Evolutionary conservation across 1,139 yeast genomes (phyloP).

Genomic region (Sugiyamaella grinbergsii): DNA sequence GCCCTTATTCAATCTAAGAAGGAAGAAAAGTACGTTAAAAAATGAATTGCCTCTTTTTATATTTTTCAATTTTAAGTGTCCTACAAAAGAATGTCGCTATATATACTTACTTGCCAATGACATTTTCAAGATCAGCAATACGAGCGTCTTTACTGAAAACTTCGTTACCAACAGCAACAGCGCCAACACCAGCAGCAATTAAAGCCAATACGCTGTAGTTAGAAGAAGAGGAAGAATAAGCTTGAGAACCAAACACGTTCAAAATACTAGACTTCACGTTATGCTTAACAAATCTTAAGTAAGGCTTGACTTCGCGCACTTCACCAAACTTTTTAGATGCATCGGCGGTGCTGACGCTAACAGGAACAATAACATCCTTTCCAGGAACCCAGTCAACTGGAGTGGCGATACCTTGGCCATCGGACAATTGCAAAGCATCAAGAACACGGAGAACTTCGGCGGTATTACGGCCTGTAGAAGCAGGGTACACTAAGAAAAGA

Average conservation of each 20-base stretch:
- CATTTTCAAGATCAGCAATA: constrained; percentile 23
- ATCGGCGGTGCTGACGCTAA: constrained; percentile 74
- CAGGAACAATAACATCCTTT: constrained; percentile 87
- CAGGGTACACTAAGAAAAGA: constrained; percentile 81
- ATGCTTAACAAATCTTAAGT: constrained; percentile 58
- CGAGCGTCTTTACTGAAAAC: constrained; percentile 18
- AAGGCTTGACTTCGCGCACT: constrained; percentile 78
- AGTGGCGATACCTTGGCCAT: constrained; percentile 77
- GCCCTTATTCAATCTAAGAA: constrained; percentile 25
- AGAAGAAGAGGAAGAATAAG: constrained; percentile 14
- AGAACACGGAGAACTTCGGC: constrained; percentile 83
- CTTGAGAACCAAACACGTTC: constrained; percentile 15
- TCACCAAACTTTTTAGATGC: constrained; percentile 82
- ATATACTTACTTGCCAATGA: constrained; percentile 27
- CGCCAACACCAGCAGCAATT: constrained; percentile 22
- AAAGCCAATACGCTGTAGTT: constrained; percentile 14
- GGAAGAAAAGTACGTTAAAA: constrained; percentile 1
- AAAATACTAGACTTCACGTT: constrained; percentile 18
- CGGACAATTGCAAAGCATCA: constrained; percentile 82
- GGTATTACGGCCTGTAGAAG: constrained; percentile 89
- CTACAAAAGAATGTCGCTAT: background rate
- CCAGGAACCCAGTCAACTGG: constrained; percentile 76
- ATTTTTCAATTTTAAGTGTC: background rate
- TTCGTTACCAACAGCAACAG: constrained; percentile 13
- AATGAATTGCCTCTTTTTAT: background rate